Base-by-base conservation (phyloP, 164 flowering plant species). In the Liquidambar formosana region DNA sequence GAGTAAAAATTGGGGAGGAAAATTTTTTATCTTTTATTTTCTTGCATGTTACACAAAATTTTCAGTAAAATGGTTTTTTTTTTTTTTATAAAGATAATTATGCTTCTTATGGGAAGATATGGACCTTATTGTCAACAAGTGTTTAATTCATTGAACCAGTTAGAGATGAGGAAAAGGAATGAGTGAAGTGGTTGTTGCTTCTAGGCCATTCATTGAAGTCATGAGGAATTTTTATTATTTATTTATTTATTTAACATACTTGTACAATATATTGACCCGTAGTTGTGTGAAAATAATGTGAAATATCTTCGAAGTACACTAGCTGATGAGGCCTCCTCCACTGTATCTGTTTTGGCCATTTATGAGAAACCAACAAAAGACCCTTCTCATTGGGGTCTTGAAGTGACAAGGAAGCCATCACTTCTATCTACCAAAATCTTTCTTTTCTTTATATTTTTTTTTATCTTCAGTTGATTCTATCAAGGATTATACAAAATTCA, bases 361-460 rank as follows among this genome's bases (percentile, higher is more conserved):
- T 70, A 73, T 68, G 71, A 68, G 70, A 75, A 81, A 78, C 76
- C 79, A 78, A 75, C 84, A 75, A 73, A 75, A 47, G 6, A 5
- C 52, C 66, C 16, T 45, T 33, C 58, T 38, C 44, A 16, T 22
- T 8, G 70, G 21, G 73, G 67, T 22, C 43, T 63, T 52, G 51
- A 66, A 25, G 10, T 71, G 67, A 74, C 73, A 46, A 64, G 47
- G 27, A 56, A 58, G 33, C 64, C 75, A 61, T 64, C 16, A 16
- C 11, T 56, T 57, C 12, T 38, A 63, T 70, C 11, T 25, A 10
- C 58, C 53, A 15, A 52, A 3, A 1, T 19, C 10, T 1, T 46
- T 57, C 10, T 5, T 16, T 45, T 16, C 15, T 61, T 16, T 14
- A 48, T 18, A 16, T 5, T 14, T 41, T 41, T 47, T 61, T 0